Evolutionary conservation across 805 yeast genomes (phyloP).

Genomic region (Metschnikowia dekortorum): DNA sequence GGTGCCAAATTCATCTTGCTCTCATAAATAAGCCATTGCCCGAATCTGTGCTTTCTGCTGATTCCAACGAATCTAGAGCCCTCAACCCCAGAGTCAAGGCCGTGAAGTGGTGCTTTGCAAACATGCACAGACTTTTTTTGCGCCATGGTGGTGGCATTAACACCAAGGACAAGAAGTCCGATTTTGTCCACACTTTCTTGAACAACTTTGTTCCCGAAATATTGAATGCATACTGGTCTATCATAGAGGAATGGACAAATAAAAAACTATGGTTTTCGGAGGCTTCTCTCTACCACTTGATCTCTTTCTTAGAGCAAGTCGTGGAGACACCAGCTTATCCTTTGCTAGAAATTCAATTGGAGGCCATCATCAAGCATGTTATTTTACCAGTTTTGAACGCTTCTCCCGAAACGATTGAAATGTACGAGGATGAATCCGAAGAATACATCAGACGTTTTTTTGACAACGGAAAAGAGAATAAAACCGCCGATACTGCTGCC

Average conservation of each 20-base stretch:
- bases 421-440: constrained; percentile 44
- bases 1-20: constrained; percentile 39
- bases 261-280: constrained; percentile 38
- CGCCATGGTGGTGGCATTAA: constrained; percentile 43
- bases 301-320: constrained; percentile 40
- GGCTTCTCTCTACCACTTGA: constrained; percentile 38
- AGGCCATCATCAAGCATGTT: constrained; percentile 38
- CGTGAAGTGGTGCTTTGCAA: constrained; percentile 44
- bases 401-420: constrained; percentile 33
- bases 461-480: constrained; percentile 45
- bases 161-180: constrained; percentile 26
- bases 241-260: constrained; percentile 39
- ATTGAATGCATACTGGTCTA: constrained; percentile 38
- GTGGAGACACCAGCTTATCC: constrained; percentile 37
- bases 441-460: constrained; percentile 42
- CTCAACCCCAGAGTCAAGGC: constrained; percentile 41
- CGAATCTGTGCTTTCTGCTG: constrained; percentile 28
- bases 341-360: constrained; percentile 34
- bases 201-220: constrained; percentile 40
- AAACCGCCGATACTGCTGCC: constrained; percentile 48
- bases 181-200: constrained; percentile 31
- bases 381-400: constrained; percentile 40
- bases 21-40: constrained; percentile 40
- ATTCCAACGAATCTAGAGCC: constrained; percentile 25
- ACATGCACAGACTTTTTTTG: constrained; percentile 36